Base-by-base conservation (phyloP, 2,329 filamentous ascomycete genomes). In the Apiospora rasikravindrae region DNA sequence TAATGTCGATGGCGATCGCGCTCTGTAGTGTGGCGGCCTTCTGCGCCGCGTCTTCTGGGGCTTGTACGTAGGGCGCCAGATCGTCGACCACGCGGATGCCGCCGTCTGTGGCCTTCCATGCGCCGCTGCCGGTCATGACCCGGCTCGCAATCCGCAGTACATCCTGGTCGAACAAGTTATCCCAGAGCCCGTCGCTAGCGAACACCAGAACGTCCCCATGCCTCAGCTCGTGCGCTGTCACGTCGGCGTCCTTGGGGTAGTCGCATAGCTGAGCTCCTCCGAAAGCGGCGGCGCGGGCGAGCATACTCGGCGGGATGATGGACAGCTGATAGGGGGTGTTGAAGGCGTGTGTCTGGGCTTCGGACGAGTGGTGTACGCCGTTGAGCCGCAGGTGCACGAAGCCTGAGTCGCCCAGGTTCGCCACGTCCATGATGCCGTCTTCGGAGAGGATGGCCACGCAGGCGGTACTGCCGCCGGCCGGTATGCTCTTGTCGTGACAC, bases 311-410 rank as follows among this genome's bases (percentile, higher is more conserved):
- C 0, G 96, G 96, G 10, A 98, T 92, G 70, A 98, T 91, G 70
- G 94, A 96, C 53, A 99, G 89, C 82, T 99, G 96, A 80, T 94
- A 99, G 0, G 96, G 96, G 0, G 96, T 98, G 83, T 99, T 99
- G 88, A 99, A 99, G 61, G 92, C 95, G 82, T 99, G 96, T 0
- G 95, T 98, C 83, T 99, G 96, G 33, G 94, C 93, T 67, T 91
- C 89, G 1, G 95, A 97, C 79, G 91, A 92, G 71, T 92, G 89
- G 81, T 96, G 92, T 44, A 99, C 93, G 19, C 93, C 94, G 76
- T 96, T 97, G 37, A 94, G 89, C 19, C 95, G 91, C 73, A 98
- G 87, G 74, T 97, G 92, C 71, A 98, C 88, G 81, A 95, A 98
- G 44, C 96, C 96, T 37, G 95, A 98, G 84, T 99, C 96, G 75